Conservation (phyloP, 495 filamentous ascomycete genomes). For the Penicillium argentinense region DNA sequence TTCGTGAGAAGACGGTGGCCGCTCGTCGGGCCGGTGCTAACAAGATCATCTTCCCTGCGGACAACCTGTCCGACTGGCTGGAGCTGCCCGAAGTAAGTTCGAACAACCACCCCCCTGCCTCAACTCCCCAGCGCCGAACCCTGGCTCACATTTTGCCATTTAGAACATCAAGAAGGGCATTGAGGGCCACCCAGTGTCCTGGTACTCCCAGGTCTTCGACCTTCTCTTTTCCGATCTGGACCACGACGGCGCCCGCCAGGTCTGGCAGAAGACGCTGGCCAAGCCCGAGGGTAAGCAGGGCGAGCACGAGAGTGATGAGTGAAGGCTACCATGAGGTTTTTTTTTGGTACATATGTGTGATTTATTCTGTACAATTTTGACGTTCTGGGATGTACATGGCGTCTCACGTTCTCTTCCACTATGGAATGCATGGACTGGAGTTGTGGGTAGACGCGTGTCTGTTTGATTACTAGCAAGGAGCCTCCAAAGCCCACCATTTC, state of each 20-base stretch:
- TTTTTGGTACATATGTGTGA: constrained; percentile 19
- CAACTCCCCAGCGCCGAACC: too few species aligned
- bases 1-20: constrained; percentile 98
- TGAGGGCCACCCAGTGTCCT: constrained; percentile 82
- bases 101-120: too few species aligned
- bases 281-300: constrained; percentile 52
- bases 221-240: constrained; percentile 86
- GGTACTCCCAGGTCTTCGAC: constrained; percentile 94
- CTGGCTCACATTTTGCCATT: too few species aligned
- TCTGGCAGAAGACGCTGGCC: constrained; percentile 72
- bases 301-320: constrained; percentile 40
- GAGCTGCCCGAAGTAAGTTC: constrained; percentile 88
- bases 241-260: constrained; percentile 62
- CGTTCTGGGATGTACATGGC: constrained; percentile 17
- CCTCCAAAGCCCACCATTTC: neutral
- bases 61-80: constrained; percentile 96
- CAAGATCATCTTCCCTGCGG: constrained; percentile 91
- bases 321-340: too few species aligned
- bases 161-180: constrained; percentile 98
- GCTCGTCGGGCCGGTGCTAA: constrained; percentile 90
- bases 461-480: constrained; percentile 6
- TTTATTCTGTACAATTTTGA: constrained; percentile 16
- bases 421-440: constrained; percentile 18
- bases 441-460: constrained; percentile 11
- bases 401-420: constrained; percentile 17